Evolutionary conservation across 345 rosid genomes (phyloP).

Genomic region (Psidium guajava): DNA sequence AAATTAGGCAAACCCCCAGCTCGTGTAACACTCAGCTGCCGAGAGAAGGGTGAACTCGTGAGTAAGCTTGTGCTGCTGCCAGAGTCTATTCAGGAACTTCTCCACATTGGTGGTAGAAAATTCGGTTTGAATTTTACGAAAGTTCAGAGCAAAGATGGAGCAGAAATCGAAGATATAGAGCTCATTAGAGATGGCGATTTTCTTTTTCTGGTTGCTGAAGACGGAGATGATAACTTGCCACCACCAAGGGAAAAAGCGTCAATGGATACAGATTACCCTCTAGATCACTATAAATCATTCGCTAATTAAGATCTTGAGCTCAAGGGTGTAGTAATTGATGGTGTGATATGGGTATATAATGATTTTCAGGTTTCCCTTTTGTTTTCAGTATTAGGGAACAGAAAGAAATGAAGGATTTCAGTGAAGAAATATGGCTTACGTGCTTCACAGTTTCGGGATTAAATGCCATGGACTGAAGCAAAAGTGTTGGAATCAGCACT

Average conservation of each 20-base stretch:
- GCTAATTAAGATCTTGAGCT: not conserved
- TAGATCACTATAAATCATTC: not conserved
- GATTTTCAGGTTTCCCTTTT: not conserved
- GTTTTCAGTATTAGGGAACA: not conserved
- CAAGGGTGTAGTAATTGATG: not conserved
- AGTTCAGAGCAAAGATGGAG: conserved; percentile 48
- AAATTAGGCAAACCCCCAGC: conserved; percentile 9
- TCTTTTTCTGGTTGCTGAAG: conserved; percentile 35
- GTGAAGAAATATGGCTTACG: not conserved
- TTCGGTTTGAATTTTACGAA: conserved; percentile 34
- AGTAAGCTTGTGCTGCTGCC: conserved; percentile 55
- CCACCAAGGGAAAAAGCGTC: not conserved
- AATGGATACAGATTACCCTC: not conserved
- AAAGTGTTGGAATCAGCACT: not conserved
- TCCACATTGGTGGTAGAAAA: conserved; percentile 36
- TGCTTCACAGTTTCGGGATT: not conserved
- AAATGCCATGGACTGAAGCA: not conserved
- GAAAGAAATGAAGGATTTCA: not conserved
- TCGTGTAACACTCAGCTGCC: conserved; percentile 56
- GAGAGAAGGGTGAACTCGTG: conserved; percentile 23
- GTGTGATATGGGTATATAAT: not conserved
- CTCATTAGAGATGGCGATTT: conserved; percentile 75
- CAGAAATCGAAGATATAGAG: conserved; percentile 64
- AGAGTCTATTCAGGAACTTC: conserved; percentile 42
- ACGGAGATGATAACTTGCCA: not conserved